Evolutionary conservation across 139 green algal species (phyloP), one percentile per base, ranked within the genome.

Genomic region (Penium margaritaceum): DNA sequence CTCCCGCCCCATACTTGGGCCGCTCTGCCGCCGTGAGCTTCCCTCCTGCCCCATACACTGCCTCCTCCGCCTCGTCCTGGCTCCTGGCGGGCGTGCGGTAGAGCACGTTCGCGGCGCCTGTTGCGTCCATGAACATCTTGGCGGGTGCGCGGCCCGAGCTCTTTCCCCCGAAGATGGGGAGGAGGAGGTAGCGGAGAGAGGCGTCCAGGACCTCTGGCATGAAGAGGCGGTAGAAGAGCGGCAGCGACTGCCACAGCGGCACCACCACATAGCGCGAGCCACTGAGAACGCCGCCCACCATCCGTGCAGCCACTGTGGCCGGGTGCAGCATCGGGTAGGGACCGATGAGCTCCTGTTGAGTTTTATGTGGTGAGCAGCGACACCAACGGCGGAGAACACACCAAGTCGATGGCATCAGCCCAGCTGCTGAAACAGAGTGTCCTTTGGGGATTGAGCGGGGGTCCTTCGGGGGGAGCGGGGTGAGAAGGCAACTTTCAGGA

Each of bases 161-260:
- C 34, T 32, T 74, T 4, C 24, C 12, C 9, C 38, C n/a, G 1
- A 74, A 24, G n/a, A 46, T 24, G 5, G 19, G 35, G 5, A 36
- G 29, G 35, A 34, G 35, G 24, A 75, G 55, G 9, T 29, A 35
- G 37, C n/a, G 27, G 15, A 68, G 17, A 34, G 63, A 33, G 33
- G 21, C 54, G 17, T 70, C 44, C 70, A 77, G 29, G n/a, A 71
- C n/a, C 36, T 77, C 70, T n/a, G 70, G 70, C 24, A n/a, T 36
- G 27, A 77, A 70, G 30, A 77, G 30, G 55, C 70, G 70, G 61
- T 60, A 72, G 12, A 70, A 33, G 12, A 72, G 14, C 7, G 24
- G 14, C 12, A 57, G 14, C 32, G 35, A 61, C 30, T 33, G 46
- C 55, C 55, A 77, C 7, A 9, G 15, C 15, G 70, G 70, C 5